Evolutionary conservation across 2,329 filamentous ascomycete species (phyloP).

Genomic region (Cryphonectria japonica): DNA sequence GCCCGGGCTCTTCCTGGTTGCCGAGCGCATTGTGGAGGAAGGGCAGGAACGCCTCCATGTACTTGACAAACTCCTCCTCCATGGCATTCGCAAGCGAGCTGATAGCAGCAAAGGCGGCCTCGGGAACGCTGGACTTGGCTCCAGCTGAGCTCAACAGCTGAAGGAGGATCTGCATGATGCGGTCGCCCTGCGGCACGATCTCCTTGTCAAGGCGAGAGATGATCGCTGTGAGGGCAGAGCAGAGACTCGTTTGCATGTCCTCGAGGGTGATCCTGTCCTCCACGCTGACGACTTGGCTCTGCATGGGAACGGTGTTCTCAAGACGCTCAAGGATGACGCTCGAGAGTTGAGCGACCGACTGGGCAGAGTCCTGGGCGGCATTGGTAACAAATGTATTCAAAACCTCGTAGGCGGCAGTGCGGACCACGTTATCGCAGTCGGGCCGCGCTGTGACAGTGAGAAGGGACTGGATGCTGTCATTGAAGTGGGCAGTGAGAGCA

Average conservation of each 20-base stretch:
- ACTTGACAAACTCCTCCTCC: slow-evolving; percentile 92
- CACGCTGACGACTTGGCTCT: slow-evolving; percentile 91
- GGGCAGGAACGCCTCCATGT: slow-evolving; percentile 94
- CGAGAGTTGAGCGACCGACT: slow-evolving; percentile 78
- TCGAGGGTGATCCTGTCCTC: slow-evolving; percentile 95
- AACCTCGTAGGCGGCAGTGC: slow-evolving; percentile 96
- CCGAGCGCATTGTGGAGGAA: slow-evolving; percentile 92
- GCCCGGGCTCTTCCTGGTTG: slow-evolving; percentile 91
- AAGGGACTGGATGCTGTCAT: slow-evolving; percentile 84
- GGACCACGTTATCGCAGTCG: slow-evolving; percentile 84
- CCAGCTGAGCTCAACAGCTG: slow-evolving; percentile 78
- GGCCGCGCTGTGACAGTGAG: slow-evolving; percentile 81
- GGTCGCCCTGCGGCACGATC: slow-evolving; percentile 85
- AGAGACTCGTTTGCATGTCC: slow-evolving; percentile 96
- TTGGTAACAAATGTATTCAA: slow-evolving; percentile 94
- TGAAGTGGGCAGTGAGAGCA: slow-evolving; percentile 87
- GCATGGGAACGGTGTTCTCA: slow-evolving; percentile 86
- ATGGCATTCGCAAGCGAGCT: slow-evolving; percentile 90
- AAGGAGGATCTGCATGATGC: slow-evolving; percentile 89
- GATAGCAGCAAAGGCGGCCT: slow-evolving; percentile 89
- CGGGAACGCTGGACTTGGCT: slow-evolving; percentile 89
- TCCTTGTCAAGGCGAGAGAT: slow-evolving; percentile 90
- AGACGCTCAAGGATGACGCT: slow-evolving; percentile 89
- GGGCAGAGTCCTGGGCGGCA: slow-evolving; percentile 82
- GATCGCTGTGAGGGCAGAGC: slow-evolving; percentile 88